phyloP scores from a whole-genome alignment of 306 rosid genomes.

The Trichosanthes cucumerina region DNA sequence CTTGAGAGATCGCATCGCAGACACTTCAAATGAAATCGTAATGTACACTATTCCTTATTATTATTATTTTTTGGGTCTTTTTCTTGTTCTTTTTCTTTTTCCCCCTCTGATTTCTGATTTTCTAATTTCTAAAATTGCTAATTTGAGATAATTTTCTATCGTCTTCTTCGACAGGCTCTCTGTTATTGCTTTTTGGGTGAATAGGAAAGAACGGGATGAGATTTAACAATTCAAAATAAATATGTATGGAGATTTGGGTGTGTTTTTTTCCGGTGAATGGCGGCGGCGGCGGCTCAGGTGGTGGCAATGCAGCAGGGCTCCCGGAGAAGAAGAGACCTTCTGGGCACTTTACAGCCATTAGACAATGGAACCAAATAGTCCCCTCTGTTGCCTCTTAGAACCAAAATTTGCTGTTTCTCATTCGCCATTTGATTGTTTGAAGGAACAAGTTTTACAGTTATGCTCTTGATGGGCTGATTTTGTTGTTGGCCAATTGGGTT shows the following conservation, averaged over 20 bases:
- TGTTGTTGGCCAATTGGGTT: conserved; percentile 20
- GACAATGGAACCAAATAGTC: conserved; percentile 45
- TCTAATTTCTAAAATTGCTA: neutral
- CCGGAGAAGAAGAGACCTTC: conserved; percentile 61
- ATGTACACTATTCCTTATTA: neutral
- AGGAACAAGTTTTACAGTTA: conserved; percentile 13
- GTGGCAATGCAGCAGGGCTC: conserved; percentile 84
- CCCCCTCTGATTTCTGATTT: neutral
- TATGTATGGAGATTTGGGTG: neutral
- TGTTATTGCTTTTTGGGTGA: conserved; percentile 3
- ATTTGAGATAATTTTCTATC: neutral
- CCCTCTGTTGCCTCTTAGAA: conserved; percentile 54
- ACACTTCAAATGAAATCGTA: neutral
- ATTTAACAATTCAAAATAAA: neutral
- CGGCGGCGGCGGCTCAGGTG: conserved; percentile 28
- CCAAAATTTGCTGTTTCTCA: conserved; percentile 34
- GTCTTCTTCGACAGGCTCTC: conserved; percentile 2
- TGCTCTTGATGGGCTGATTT: conserved; percentile 2
- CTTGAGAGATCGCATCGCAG: neutral
- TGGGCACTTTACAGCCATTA: conserved; percentile 60
- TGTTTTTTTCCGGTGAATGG: neutral
- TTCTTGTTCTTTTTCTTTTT: neutral
- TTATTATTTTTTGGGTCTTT: neutral
- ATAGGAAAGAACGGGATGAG: neutral
- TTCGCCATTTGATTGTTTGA: conserved; percentile 19